These are phyloP conservation scores for Lasiosphaeris hirsuta DNA, from an alignment of 495 filamentous ascomycete genomes.

Conservation along the genomic window DNA sequence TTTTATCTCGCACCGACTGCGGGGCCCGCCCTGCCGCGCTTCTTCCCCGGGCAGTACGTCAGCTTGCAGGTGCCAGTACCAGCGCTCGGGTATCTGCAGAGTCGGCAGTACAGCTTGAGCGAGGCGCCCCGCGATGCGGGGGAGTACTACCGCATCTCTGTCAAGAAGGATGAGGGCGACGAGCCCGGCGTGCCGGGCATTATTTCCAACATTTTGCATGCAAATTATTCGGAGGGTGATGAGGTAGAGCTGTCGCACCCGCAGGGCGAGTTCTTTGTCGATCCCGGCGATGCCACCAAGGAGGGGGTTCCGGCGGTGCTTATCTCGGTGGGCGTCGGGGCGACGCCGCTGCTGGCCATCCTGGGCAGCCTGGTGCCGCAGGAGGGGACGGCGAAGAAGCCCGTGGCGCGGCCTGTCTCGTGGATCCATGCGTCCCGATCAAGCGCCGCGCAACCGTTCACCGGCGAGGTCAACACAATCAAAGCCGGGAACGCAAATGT, in stretches of 20 bases:
- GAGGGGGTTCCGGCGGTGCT: conserved; percentile 55
- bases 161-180: conserved; percentile 60
- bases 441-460: conserved; percentile 51
- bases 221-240: conserved; percentile 56
- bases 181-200: conserved; percentile 50
- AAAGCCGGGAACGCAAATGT: conserved; percentile 42
- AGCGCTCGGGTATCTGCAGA: conserved; percentile 56
- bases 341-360: conserved; percentile 65
- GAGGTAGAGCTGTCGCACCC: conserved; percentile 64
- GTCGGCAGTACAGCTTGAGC: conserved; percentile 69
- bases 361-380: conserved; percentile 48
- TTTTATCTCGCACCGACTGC: conserved; percentile 67
- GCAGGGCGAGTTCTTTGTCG: conserved; percentile 64
- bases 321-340: conserved; percentile 65
- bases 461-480: conserved; percentile 48
- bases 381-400: conserved; percentile 15
- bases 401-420: conserved; percentile 49
- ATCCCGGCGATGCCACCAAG: conserved; percentile 36
- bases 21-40: conserved; percentile 54
- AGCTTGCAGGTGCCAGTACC: conserved; percentile 57
- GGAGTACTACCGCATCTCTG: conserved; percentile 64
- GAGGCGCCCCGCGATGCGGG: conserved; percentile 47
- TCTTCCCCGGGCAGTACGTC: conserved; percentile 69
- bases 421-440: conserved; percentile 63
- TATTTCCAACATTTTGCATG: conserved; percentile 68